Percentiles rank a stretch among this genome's conserved stretches.
These are phyloP conservation scores for Lyophyllum shimeji DNA, from an alignment of 768 basidiomycete genomes.

Conservation along the genomic window DNA sequence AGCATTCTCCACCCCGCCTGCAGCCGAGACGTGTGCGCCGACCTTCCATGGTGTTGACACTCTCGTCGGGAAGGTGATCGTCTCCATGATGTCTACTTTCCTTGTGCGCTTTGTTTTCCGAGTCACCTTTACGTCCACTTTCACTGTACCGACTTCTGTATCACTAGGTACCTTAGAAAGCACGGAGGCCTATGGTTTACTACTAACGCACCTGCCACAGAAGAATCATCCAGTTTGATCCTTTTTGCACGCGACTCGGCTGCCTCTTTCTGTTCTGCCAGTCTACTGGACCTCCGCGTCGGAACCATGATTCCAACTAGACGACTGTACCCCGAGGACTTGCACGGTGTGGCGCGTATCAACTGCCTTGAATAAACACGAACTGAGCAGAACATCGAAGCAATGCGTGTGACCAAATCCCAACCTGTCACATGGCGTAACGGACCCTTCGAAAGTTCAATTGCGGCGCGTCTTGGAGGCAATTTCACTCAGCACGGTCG, in stretches of 20 bases:
- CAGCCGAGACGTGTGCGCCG: slow-evolving; percentile 82
- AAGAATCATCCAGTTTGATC: slow-evolving; percentile 4
- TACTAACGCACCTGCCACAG: background rate
- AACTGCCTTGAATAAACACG: background rate
- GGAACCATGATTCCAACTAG: slow-evolving; percentile 1
- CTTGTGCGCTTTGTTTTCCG: slow-evolving; percentile 13
- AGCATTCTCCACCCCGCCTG: slow-evolving; percentile 77
- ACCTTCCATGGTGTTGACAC: slow-evolving; percentile 57
- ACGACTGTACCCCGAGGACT: background rate
- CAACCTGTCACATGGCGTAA: background rate
- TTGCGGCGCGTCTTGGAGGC: too few species aligned
- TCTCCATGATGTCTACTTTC: slow-evolving; percentile 14
- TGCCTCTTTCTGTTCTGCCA: slow-evolving; percentile 4
- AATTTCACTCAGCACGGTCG: too few species aligned
- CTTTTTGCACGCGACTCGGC: slow-evolving; percentile 9
- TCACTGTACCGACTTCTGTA: background rate
- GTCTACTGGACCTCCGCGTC: slow-evolving; percentile 6
- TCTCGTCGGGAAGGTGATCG: slow-evolving; percentile 27
- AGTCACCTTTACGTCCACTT: background rate
- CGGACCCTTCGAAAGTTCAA: too few species aligned
- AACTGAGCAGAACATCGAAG: background rate
- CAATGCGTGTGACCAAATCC: background rate
- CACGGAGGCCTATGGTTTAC: background rate
- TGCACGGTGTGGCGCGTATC: background rate
- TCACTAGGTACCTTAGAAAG: background rate